phyloP scores from a whole-genome alignment of 352 stramenopile genomes.

The Phytopythium cucurbitacearum region DNA sequence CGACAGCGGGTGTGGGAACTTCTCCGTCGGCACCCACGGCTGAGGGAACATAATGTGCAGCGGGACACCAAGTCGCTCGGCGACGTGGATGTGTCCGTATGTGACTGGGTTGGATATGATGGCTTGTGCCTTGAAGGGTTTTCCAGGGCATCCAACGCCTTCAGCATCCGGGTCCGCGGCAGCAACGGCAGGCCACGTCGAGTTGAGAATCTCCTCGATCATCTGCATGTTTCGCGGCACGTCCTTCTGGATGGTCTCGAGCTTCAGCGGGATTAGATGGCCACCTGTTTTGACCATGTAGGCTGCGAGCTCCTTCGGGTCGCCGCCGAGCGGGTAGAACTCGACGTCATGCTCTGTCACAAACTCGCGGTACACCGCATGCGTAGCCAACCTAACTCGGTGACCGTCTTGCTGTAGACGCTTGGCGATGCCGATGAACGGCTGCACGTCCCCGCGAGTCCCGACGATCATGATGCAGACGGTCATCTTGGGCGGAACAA shows the following conservation, averaged over 20 bases:
- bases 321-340: conserved; percentile 75
- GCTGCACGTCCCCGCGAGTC: conserved; percentile 83
- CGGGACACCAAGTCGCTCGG: conserved; percentile 88
- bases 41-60: conserved; percentile 94
- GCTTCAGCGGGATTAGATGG: conserved; percentile 63
- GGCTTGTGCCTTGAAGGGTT: conserved; percentile 82
- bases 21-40: conserved; percentile 83
- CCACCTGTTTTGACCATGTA: conserved; percentile 93
- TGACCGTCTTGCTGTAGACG: conserved; percentile 84
- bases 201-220: conserved; percentile 86
- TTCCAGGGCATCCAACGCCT: conserved; percentile 28
- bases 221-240: conserved; percentile 87
- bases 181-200: conserved; percentile 86
- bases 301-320: conserved; percentile 70
- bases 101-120: conserved; percentile 94
- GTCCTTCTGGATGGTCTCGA: conserved; percentile 55
- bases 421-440: conserved; percentile 84
- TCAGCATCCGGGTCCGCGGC: conserved; percentile 71
- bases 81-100: conserved; percentile 92
- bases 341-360: conserved; percentile 71
- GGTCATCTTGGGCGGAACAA: conserved; percentile 33
- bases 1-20: conserved; percentile 89
- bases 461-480: conserved; percentile 91
- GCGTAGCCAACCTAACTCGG: conserved; percentile 88
- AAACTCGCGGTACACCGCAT: conserved; percentile 82